phyloP scores from a whole-genome alignment of 768 basidiomycete genomes.

The Russula emetica region DNA sequence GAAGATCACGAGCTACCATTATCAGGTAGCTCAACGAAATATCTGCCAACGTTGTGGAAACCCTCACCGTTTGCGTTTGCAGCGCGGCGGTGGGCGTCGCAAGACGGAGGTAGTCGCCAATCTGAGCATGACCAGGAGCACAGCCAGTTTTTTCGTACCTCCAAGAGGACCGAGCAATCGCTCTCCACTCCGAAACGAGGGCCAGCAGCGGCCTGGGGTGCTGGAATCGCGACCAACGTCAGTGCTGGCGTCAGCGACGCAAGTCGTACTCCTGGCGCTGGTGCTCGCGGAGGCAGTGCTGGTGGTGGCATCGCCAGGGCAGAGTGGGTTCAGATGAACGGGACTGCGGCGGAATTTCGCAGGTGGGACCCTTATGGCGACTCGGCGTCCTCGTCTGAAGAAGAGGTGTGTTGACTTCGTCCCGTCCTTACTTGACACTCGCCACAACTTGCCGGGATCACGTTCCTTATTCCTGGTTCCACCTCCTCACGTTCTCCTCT shows the following conservation, averaged over 20 bases:
- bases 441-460: slow-evolving; percentile 11
- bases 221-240: slow-evolving; percentile 1
- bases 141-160: slow-evolving; percentile 17
- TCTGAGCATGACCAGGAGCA: slow-evolving; percentile 10
- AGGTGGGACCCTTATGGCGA: slow-evolving; percentile 19
- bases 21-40: slow-evolving; percentile 10
- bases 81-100: slow-evolving; percentile 26
- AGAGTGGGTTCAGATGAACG: slow-evolving; percentile 22
- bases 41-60: slow-evolving; percentile 23
- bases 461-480: slow-evolving; percentile 5
- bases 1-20: slow-evolving; percentile 22
- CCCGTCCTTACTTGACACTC: slow-evolving; percentile 16
- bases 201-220: not conserved
- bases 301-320: slow-evolving; percentile 5
- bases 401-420: slow-evolving; percentile 26
- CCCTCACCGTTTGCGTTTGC: slow-evolving; percentile 26
- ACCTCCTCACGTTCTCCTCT: not conserved
- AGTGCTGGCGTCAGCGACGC: slow-evolving; percentile 8
- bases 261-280: slow-evolving; percentile 1
- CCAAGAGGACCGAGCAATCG: not conserved
- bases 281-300: slow-evolving; percentile 10
- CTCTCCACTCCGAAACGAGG: not conserved
- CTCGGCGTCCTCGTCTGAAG: slow-evolving; percentile 24
- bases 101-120: slow-evolving; percentile 2
- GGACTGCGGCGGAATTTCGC: slow-evolving; percentile 9